Base-by-base conservation (phyloP, 2,329 filamentous ascomycete genomes). In the Aureobasidium melanogenum region DNA sequence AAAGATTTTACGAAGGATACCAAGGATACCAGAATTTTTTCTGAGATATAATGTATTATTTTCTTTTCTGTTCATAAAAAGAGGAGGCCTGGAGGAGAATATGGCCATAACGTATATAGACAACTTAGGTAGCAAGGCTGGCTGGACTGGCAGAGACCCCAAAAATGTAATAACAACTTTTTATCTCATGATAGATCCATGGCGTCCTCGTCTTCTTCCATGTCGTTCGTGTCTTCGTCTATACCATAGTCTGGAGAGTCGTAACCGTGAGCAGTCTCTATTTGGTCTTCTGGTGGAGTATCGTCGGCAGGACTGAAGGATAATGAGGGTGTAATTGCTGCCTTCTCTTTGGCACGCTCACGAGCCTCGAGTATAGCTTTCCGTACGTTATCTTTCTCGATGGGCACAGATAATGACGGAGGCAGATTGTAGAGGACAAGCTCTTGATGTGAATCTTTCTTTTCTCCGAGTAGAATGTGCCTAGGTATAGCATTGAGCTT, bases 351-450 rank as follows among this genome's bases (percentile, higher is more conserved):
- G 36, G 84, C 80, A 60, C 91, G 81, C 50, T 82, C 83, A 57
- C 91, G 82, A 2, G 89, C 84, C 72, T 96, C 92, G 57, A 93
- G 79, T 65, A 97, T 91, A 9, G 90, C 90, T 73, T 87, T 90
- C 63, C 91, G 82, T 64, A 96, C 89, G 64, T 83, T 87, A 64
- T 78, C 78, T 71, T 93, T 88, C 66, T 89, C 86, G 70, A 85
- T 82, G 0, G 91, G 85, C 22, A 96, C 82, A 0, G 84, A 87
- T 65, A 97, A 74, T 17, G 89, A 91, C 51, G 81, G 80, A 7
- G 92, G 91, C 54, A 94, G 85, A 64, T 81, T 83, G 75, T 97
- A 97, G 39, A 97, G 82, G 17, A 99, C 88, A 64, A 97, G 69
- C 72, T 82, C 55, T 78, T 83, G 72, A 32, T 71, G 66, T 65